Percentiles rank a stretch among this genome's conserved stretches.
These are phyloP conservation scores for Hymenoscyphus infarciens DNA, from an alignment of 2,329 filamentous ascomycete genomes.

Conservation along the genomic window DNA sequence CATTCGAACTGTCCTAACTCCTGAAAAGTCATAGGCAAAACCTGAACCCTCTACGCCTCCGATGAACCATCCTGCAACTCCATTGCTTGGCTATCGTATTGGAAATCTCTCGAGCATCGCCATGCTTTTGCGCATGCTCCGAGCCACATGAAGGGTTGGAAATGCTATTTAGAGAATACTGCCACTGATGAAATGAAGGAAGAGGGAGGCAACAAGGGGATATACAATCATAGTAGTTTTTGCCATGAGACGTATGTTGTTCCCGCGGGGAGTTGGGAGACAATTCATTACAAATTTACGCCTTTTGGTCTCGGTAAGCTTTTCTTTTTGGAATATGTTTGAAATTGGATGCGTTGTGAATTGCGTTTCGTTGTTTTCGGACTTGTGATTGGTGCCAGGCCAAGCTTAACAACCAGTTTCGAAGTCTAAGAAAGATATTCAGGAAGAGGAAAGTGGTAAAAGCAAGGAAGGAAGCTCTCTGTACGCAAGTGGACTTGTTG, in stretches of 20 bases:
- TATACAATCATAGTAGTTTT: conserved; percentile 8
- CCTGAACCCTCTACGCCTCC: conserved; percentile 6
- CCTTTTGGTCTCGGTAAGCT: conserved; percentile 13
- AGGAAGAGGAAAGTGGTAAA: too few relatives aligned
- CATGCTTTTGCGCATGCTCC: conserved; percentile 7
- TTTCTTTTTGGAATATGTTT: too few relatives aligned
- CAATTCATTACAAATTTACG: conserved; percentile 6
- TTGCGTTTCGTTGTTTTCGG: too few relatives aligned
- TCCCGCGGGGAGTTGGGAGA: conserved; percentile 8
- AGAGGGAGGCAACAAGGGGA: neutral
- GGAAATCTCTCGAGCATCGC: conserved; percentile 6
- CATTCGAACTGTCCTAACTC: neutral
- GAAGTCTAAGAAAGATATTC: too few relatives aligned
- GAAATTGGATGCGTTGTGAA: too few relatives aligned
- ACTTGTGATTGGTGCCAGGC: too few relatives aligned
- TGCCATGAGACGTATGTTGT: conserved; percentile 10
- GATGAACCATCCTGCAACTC: conserved; percentile 6
- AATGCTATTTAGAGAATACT: neutral
- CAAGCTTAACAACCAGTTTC: too few relatives aligned
- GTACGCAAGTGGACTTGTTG: too few relatives aligned
- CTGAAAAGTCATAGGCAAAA: conserved; percentile 8
- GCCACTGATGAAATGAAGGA: too few relatives aligned
- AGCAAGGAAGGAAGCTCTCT: too few relatives aligned
- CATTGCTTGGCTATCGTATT: conserved; percentile 7
- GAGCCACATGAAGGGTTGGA: conserved; percentile 4